phyloP scores from a whole-genome alignment of 352 stramenopile species.

The Phytopythium boreale region DNA sequence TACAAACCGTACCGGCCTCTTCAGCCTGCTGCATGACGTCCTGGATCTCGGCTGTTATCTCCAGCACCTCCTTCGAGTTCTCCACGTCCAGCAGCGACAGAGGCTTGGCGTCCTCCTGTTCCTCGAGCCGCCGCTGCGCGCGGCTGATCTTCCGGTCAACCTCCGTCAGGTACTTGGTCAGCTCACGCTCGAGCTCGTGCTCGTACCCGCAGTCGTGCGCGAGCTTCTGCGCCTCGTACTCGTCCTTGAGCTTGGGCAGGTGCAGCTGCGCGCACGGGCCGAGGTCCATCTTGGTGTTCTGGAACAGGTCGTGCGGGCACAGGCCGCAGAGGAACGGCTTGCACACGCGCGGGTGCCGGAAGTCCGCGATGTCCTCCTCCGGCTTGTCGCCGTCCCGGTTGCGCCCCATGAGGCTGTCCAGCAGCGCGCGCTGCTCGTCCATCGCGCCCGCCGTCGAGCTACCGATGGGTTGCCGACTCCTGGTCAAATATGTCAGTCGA shows the following conservation, averaged over 20 bases:
- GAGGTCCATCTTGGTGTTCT: slow-evolving; percentile 88
- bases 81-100: slow-evolving; percentile 48
- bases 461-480: background rate
- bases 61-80: slow-evolving; percentile 58
- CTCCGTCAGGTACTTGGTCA: slow-evolving; percentile 60
- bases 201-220: slow-evolving; percentile 67
- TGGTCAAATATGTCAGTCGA: no score
- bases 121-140: slow-evolving; percentile 64
- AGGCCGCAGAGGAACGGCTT: slow-evolving; percentile 81
- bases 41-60: slow-evolving; percentile 75
- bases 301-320: slow-evolving; percentile 87
- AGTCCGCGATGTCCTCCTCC: slow-evolving; percentile 77
- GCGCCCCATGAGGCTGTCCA: slow-evolving; percentile 90
- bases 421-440: slow-evolving; percentile 81
- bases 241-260: slow-evolving; percentile 56
- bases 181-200: slow-evolving; percentile 55
- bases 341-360: slow-evolving; percentile 66
- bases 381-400: slow-evolving; percentile 88
- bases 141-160: slow-evolving; percentile 82
- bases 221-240: slow-evolving; percentile 44
- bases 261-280: slow-evolving; percentile 73
- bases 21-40: slow-evolving; percentile 58
- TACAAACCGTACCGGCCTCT: slow-evolving; percentile 21
- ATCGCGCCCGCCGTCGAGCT: slow-evolving; percentile 19
- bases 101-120: slow-evolving; percentile 45